Conservation (phyloP, 257 asterid species). For the Henckelia pumila region DNA sequence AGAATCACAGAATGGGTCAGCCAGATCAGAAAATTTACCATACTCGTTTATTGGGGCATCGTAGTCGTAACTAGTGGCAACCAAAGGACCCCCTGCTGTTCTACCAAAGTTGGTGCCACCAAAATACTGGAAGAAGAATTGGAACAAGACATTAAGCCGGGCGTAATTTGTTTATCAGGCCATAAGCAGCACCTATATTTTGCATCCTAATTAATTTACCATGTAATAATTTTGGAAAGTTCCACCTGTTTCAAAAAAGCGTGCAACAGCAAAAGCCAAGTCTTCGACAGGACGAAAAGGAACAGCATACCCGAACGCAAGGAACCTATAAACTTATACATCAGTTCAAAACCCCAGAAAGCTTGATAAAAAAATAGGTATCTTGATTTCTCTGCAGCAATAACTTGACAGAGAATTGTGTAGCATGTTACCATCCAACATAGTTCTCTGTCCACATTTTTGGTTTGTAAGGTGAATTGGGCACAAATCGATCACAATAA, state of each 20-base stretch:
- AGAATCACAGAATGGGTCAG: background rate
- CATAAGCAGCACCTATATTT: constrained; percentile 13
- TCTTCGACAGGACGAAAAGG: constrained; percentile 82
- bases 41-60: constrained; percentile 86
- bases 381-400: too few relatives aligned
- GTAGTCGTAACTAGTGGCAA: constrained; percentile 82
- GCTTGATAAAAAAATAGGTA: background rate
- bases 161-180: constrained; percentile 13
- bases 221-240: constrained; percentile 84
- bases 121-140: constrained; percentile 48
- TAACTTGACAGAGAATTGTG: background rate
- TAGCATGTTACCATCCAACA: constrained; percentile 60
- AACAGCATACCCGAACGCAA: constrained; percentile 74
- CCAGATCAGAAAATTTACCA: constrained; percentile 43
- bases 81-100: constrained; percentile 79
- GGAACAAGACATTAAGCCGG: background rate
- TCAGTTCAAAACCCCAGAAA: constrained; percentile 5
- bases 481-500: too few relatives aligned
- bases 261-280: constrained; percentile 84
- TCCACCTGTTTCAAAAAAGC: constrained; percentile 79
- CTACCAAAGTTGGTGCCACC: constrained; percentile 91
- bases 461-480: too few relatives aligned
- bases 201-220: constrained; percentile 39
- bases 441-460: too few relatives aligned
- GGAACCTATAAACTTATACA: constrained; percentile 51